These are phyloP conservation scores for Aureobasidium sp. DNA, from an alignment of 2,329 filamentous ascomycete genomes.

Conservation along the genomic window DNA sequence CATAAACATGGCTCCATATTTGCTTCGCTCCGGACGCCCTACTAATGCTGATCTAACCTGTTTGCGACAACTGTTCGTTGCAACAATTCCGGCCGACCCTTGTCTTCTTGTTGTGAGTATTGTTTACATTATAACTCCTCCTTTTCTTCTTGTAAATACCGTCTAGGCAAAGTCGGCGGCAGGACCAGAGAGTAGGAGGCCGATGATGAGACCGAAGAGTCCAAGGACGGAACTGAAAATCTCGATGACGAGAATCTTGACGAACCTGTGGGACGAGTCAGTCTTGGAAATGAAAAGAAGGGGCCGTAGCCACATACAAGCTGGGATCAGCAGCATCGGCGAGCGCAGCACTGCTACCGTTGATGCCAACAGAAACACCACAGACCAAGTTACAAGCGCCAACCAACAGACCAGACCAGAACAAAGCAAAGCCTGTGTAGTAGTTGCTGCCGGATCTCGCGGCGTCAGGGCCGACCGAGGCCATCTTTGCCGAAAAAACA, in stretches of 20 bases:
- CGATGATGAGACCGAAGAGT: constrained; percentile 92
- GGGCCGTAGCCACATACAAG: constrained; percentile 53
- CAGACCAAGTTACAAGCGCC: constrained; percentile 94
- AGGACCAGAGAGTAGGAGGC: constrained; percentile 78
- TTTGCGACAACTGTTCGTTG: neutral
- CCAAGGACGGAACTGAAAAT: constrained; percentile 98
- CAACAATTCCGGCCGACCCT: neutral
- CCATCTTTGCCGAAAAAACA: constrained; percentile 87
- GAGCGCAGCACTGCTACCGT: constrained; percentile 90
- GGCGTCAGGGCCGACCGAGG: constrained; percentile 53
- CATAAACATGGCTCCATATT: constrained; percentile 2
- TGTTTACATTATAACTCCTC: neutral
- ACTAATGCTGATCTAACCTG: neutral
- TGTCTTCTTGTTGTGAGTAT: neutral
- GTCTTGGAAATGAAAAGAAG: neutral
- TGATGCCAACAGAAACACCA: constrained; percentile 94
- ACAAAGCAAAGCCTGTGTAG: constrained; percentile 91
- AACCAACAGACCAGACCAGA: constrained; percentile 92
- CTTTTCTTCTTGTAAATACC: neutral
- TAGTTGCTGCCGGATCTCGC: constrained; percentile 71
- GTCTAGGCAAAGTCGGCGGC: constrained; percentile 58
- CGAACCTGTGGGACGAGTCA: constrained; percentile 60
- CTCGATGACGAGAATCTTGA: constrained; percentile 97
- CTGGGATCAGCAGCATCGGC: constrained; percentile 89
- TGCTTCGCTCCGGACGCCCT: constrained; percentile 9